Base-by-base conservation (phyloP, 345 rosid genomes). In the Acer saccharum region DNA sequence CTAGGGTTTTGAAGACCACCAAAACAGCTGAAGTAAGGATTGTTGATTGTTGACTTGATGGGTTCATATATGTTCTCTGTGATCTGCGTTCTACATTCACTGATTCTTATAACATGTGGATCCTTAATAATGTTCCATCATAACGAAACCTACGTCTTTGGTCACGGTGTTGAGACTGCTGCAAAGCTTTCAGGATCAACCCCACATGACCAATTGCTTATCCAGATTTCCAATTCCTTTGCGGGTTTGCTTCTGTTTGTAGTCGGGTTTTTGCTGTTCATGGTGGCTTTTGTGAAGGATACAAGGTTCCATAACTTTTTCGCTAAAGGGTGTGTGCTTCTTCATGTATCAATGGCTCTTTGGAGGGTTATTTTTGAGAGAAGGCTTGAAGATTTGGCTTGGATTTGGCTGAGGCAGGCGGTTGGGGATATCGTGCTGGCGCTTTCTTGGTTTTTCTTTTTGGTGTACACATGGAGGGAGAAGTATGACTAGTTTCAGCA, bases 241-340 rank as follows among this genome's bases (percentile, higher is more conserved):
- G 84, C 79, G 16, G 88, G 88, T 21, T 71, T 83, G 78, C 84
- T 87, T 68, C 83, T 87, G 7, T 67, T 83, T 65, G 74, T 65
- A 9, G 68, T 83, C 27, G 87, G 86, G 10, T 80, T 81, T 46
- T 61, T 85, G 67, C 65, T 85, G 65, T 83, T 85, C 60, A 74
- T 84, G 89, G 90, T 84, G 72, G 81, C 87, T 5, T 88, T 79
- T 68, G 87, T 82, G 8, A 81, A 81, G 68, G 89, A 79, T 23
- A 43, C 60, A 21, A 75, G 68, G 54, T 82, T 88, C 52, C 87
- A 82, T 43, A 68, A 76, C 77, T 84, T 88, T 71, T 86, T 86
- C 20, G 87, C 89, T 1, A 81, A 76, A 77, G 89, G 87, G 5
- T 84, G 87, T 67, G 81, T 74, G 6, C 71, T 86, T 43, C 72